Percentiles rank a stretch among this genome's conserved stretches.
These are phyloP conservation scores for Annulohypoxylon bovei DNA, from an alignment of 495 filamentous ascomycete species.

Conservation along the genomic window DNA sequence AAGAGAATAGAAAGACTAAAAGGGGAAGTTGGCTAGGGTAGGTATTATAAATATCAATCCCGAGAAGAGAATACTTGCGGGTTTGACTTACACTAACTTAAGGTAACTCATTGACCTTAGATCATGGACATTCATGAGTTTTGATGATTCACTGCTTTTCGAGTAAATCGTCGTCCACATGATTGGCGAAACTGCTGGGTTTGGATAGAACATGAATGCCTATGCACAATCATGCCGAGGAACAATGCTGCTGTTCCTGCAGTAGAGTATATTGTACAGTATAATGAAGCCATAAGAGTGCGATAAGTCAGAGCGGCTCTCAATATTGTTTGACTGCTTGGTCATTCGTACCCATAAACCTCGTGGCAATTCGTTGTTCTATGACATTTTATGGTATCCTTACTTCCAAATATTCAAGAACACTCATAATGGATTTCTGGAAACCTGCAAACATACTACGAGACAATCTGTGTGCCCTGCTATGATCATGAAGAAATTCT, in stretches of 20 bases:
- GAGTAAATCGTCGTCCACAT: neutral
- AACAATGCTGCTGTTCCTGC: conserved; percentile 18
- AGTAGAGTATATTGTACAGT: neutral
- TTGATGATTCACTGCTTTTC: conserved; percentile 3
- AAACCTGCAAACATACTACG: neutral
- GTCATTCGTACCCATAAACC: neutral
- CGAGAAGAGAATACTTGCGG: neutral
- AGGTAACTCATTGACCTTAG: neutral
- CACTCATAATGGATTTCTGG: neutral
- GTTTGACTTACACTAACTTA: neutral
- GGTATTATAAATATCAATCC: neutral
- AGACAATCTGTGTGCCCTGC: neutral
- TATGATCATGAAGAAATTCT: neutral
- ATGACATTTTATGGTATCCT: neutral
- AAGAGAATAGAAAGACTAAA: neutral
- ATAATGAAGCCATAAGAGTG: neutral
- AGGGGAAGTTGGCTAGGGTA: neutral
- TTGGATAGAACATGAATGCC: neutral
- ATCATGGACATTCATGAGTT: neutral
- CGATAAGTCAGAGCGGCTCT: conserved; percentile 7
- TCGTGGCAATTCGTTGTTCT: neutral
- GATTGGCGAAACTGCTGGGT: neutral
- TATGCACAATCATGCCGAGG: neutral
- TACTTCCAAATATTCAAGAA: neutral
- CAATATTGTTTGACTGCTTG: neutral